phyloP scores from a whole-genome alignment of 2,329 filamentous ascomycete genomes.

The Ciborinia camelliae region DNA sequence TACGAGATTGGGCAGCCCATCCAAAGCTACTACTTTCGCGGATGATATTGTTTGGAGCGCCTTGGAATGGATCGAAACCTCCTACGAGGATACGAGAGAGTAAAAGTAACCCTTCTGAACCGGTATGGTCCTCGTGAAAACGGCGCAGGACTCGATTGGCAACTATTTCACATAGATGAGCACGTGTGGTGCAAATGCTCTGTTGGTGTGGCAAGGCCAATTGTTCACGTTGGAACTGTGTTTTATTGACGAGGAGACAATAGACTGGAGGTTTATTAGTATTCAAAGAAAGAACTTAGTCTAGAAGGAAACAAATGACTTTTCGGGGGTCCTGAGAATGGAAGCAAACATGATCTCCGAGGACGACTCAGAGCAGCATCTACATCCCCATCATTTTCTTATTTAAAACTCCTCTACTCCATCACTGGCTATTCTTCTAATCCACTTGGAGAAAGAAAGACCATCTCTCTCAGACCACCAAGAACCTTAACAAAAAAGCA shows the following conservation, averaged over 20 bases:
- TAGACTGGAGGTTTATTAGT: slow-evolving; percentile 54
- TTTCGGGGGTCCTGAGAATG: too few relatives aligned
- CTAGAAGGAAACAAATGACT: background rate
- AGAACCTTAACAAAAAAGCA: background rate
- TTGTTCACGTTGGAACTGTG: slow-evolving; percentile 76
- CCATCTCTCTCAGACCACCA: background rate
- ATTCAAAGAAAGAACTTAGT: background rate
- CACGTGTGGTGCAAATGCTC: slow-evolving; percentile 75
- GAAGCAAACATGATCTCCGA: background rate
- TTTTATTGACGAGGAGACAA: slow-evolving; percentile 77
- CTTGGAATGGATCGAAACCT: slow-evolving; percentile 82
- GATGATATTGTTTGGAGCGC: slow-evolving; percentile 66
- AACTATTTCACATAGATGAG: slow-evolving; percentile 75
- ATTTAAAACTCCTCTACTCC: background rate
- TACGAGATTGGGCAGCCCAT: slow-evolving; percentile 43
- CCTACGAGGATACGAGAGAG: slow-evolving; percentile 78
- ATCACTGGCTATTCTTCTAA: background rate
- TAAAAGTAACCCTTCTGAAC: slow-evolving; percentile 65
- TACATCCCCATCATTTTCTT: background rate
- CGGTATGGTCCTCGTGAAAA: slow-evolving; percentile 74
- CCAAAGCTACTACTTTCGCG: slow-evolving; percentile 48
- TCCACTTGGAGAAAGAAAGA: background rate
- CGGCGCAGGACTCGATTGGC: slow-evolving; percentile 74
- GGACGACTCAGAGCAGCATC: background rate
- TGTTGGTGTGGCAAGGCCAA: slow-evolving; percentile 71